Conservation (phyloP, 2,329 filamentous ascomycete species). For the Grosmannia penicillata region DNA sequence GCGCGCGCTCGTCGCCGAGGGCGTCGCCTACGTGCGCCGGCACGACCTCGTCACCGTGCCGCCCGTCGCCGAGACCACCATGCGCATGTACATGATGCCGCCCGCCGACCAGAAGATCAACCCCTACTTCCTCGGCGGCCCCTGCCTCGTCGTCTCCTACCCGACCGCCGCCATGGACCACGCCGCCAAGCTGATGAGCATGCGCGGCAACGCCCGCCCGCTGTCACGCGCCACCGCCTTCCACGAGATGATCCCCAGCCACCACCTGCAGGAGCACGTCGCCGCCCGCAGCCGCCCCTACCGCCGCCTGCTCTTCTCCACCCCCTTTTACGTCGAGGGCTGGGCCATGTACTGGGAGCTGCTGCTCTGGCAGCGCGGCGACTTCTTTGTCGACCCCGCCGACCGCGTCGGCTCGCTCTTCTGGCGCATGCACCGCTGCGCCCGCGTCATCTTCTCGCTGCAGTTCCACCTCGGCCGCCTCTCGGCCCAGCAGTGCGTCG, state of each 20-base stretch:
- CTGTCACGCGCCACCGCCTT: constrained; percentile 44
- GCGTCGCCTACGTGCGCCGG: constrained; percentile 34
- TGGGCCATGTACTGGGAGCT: constrained; percentile 51
- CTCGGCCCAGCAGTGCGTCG: constrained; percentile 37
- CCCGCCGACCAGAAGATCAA: constrained; percentile 36
- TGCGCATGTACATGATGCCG: constrained; percentile 42
- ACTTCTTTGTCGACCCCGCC: constrained; percentile 33
- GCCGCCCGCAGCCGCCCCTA: constrained; percentile 25
- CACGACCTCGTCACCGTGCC: constrained; percentile 42
- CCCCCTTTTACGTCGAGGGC: constrained; percentile 45
- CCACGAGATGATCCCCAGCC: constrained; percentile 46
- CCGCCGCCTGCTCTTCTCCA: constrained; percentile 37
- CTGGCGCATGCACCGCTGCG: constrained; percentile 48
- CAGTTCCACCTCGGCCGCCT: constrained; percentile 42
- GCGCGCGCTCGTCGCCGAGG: constrained; percentile 33
- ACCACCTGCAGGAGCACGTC: constrained; percentile 37
- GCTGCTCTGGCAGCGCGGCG: constrained; percentile 36
- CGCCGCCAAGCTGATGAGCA: constrained; percentile 40
- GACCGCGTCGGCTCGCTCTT: constrained; percentile 43
- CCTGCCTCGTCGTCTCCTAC: constrained; percentile 38
- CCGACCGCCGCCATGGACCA: constrained; percentile 37
- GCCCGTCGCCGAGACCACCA: constrained; percentile 33
- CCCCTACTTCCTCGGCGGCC: constrained; percentile 45
- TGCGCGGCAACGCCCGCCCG: constrained; percentile 43
- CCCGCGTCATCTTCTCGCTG: constrained; percentile 42